Evolutionary conservation across 768 basidiomycete species (phyloP), one percentile per base, ranked within the genome.

Genomic region (Clitopilus hobsonii): DNA sequence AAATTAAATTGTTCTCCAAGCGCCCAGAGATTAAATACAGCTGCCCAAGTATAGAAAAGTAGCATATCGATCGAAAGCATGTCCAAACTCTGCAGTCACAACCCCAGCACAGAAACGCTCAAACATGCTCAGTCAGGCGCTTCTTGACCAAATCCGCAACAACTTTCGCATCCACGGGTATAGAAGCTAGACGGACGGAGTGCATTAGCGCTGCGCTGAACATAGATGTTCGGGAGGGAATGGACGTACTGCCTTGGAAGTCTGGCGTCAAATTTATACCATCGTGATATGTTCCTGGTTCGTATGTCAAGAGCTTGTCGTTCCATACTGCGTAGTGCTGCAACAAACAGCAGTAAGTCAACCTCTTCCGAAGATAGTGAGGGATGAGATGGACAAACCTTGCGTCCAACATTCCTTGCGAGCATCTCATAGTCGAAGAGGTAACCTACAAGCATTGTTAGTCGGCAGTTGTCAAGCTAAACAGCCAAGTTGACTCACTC

Each of bases 321-420:
- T 88, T 85, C 85, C 86, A 85, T 22, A 90, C 72, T 0, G 78
- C 84, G 57, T 84, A 87, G 64, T 91, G 82, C 61, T 72, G 73
- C 11, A 11, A 38, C 10, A 2, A 25, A n/a, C 6, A 16, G 54
- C 25, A 59, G 26, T 25, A 10, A 18, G 49, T 51, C 49, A 51
- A 27, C 49, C 25, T 26, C 10, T 6, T 7, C 5, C 28, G 32
- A 22, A 14, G 20, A 45, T 50, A 10, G 47, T 14, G 28, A 45
- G 5, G 27, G 16, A 38, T 18, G 26, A 48, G 47, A 16, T 6
- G 41, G 25, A 57, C 41, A 45, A 23, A 74, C 74, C 51, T 67
- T 69, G 55, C 75, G 78, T 0, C 74, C 76, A 60, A 75, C 59
- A 51, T 75, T 79, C 41, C 71, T 62, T n/a, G 77, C 69, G n/a